Evolutionary conservation across 1,284 basidiomycete genomes (phyloP).

Genomic region (Thecaphora thlaspeos): DNA sequence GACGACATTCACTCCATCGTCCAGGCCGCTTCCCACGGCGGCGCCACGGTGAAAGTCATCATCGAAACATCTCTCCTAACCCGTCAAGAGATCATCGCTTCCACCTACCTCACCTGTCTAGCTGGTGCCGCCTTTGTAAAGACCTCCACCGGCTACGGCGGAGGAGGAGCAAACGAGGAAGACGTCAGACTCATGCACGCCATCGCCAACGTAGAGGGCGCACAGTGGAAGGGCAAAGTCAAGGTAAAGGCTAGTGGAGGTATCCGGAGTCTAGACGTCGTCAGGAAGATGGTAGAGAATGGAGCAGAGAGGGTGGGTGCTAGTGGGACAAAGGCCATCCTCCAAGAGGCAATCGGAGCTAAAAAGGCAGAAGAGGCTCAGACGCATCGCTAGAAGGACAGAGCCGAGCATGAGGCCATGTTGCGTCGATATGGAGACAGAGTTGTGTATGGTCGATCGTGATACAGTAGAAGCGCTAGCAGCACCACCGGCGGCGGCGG

Average conservation of each 20-base stretch:
- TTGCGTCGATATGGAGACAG: too few relatives aligned
- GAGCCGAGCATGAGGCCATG: too few relatives aligned
- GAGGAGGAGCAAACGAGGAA: conserved; percentile 39
- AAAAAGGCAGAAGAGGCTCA: not conserved
- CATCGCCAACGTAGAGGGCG: conserved; percentile 15
- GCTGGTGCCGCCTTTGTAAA: conserved; percentile 50
- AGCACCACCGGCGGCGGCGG: too few relatives aligned
- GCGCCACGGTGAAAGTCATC: conserved; percentile 46
- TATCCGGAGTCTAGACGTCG: conserved; percentile 27
- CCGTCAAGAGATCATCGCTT: conserved; percentile 33
- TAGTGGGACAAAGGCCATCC: conserved; percentile 43
- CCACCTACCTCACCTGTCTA: conserved; percentile 36
- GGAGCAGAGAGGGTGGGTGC: conserved; percentile 47
- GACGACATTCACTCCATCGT: conserved; percentile 29
- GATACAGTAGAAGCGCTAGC: too few relatives aligned
- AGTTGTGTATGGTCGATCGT: too few relatives aligned
- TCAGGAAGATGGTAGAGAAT: conserved; percentile 38
- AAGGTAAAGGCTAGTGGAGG: conserved; percentile 50
- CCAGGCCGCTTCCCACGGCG: conserved; percentile 10
- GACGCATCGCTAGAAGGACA: not conserved
- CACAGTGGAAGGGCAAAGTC: conserved; percentile 19
- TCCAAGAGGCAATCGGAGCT: conserved; percentile 31
- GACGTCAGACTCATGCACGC: conserved; percentile 46
- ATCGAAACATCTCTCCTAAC: conserved; percentile 45
- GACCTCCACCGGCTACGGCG: conserved; percentile 50